These are phyloP conservation scores for Phialocephala sp. DNA, from an alignment of 2,329 filamentous ascomycete species.

Conservation along the genomic window DNA sequence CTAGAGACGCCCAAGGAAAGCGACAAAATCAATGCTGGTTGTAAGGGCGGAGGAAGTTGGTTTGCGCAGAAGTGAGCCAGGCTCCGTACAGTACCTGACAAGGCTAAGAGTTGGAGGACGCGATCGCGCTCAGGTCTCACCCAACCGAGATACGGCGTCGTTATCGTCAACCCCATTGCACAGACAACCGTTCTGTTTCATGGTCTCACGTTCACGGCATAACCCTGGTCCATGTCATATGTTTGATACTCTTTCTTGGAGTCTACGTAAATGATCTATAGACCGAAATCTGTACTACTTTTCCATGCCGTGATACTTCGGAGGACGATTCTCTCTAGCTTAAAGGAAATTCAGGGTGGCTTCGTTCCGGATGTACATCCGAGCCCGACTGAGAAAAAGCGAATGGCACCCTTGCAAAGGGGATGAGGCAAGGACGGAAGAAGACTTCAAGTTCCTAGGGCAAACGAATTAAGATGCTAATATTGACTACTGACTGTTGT, in stretches of 20 bases:
- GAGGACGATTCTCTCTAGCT: too few species aligned
- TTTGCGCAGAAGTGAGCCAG: neutral
- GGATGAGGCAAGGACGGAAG: neutral
- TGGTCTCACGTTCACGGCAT: neutral
- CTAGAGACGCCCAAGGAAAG: neutral
- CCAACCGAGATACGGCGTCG: conserved; percentile 13
- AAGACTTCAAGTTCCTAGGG: too few species aligned
- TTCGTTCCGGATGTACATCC: neutral
- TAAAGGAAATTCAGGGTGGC: neutral
- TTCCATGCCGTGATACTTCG: neutral
- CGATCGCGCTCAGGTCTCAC: conserved; percentile 8
- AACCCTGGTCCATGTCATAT: neutral
- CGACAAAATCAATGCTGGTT: neutral
- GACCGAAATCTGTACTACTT: neutral
- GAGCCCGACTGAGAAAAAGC: neutral
- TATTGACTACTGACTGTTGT: neutral
- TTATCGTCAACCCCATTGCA: conserved; percentile 5
- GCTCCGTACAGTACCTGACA: conserved; percentile 8
- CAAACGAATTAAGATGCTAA: neutral
- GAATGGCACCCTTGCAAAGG: neutral
- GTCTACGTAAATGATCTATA: neutral
- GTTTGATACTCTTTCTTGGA: neutral
- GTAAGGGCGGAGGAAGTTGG: neutral
- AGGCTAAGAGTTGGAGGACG: conserved; percentile 10
- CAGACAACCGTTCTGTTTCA: neutral